Evolutionary conservation across 495 filamentous ascomycete species (phyloP), one percentile per base, ranked within the genome.

Genomic region (Podospora australis): DNA sequence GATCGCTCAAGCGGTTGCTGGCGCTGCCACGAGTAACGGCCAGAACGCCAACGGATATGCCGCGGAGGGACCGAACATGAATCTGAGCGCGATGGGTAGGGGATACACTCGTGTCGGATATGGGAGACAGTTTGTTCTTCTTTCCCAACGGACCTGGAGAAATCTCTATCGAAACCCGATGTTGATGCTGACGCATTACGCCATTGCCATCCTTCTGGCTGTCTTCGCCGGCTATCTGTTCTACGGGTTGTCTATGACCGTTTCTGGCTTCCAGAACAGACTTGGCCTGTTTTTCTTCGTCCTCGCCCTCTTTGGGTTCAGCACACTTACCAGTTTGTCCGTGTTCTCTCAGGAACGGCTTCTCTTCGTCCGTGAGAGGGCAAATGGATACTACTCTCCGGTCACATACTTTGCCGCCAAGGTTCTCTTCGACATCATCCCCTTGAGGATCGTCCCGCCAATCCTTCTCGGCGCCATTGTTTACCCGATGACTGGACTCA

Each of bases 221-320:
- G 90, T 96, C 21, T 82, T 99, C 42, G 90, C 89, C 25, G 92
- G 92, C 14, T 96, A 83, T 64, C 80, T 99, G 19, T 99, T 96
- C 75, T 99, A 96, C 53, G 92, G 94, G 6, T 70, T 99, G 52
- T 95, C 87, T 17, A 87, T 94, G 62, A 88, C 97, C 60, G 95
- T 99, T 60, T 82, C 86, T 48, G 94, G 92, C 38, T 99, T 99
- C 78, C 92, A 99, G 65, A 97, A 99, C 65, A 80, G 92, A 16
- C 82, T 99, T n/a, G 92, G 92, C 55, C 75, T 97, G 9, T 97
- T 97, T 77, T 96, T 99, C 75, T 99, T 99, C 73, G 71, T 97
- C 30, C 79, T 99, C 9, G 89, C 92, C 4, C 70, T 99, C 14
- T 99, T 96, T 56, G 92, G 92, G 13, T 99, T 99, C 73, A 91